Evolutionary conservation across 768 basidiomycete species (phyloP), one percentile per base, ranked within the genome.

Genomic region (Rhodocollybia butyracea): DNA sequence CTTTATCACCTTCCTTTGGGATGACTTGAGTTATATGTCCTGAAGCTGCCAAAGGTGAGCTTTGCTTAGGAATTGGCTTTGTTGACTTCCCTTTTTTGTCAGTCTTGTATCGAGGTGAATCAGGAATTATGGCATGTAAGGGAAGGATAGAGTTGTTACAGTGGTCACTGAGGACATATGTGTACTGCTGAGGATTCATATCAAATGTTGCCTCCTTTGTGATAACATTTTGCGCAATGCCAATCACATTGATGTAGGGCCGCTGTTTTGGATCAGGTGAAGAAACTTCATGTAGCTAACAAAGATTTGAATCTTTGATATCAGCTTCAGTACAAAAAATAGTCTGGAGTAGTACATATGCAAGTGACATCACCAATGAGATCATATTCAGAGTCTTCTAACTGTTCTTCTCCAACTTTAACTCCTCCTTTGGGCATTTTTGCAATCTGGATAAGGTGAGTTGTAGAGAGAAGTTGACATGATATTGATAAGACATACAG

Each of bases 11-110:
- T n/a, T 17, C 51, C 26, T 39, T 34, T 8, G 51, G 32, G 38
- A 52, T 12, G 17, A 52, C 51, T n/a, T 32, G n/a, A 39, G 51
- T 52, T 10, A 53, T 41, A 29, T 41, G 42, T 6, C 51, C 51
- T 8, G 39, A 53, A 17, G 38, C 29, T 24, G n/a, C 27, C 26
- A 53, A 22, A 7, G 21, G 5, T 10, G 38, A 17, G 29, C 30
- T 53, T 11, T 19, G 22, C 10, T 53, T 53, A 5, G 39, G 51
- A 30, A 53, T 22, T 8, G 51, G 51, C 21, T 53, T 53, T 12
- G 32, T 53, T 7, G 34, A 24, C 17, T 27, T 53, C 17, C 21
- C 24, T 8, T 26, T 30, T 10, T 46, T 15, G 15, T 24, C 22
- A 30, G 19, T 11, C 24, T 50, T 50, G 47, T 53, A 53, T 11